Evolutionary conservation across 352 stramenopile genomes (phyloP).

Genomic region (Globisporangium echinulatum): DNA sequence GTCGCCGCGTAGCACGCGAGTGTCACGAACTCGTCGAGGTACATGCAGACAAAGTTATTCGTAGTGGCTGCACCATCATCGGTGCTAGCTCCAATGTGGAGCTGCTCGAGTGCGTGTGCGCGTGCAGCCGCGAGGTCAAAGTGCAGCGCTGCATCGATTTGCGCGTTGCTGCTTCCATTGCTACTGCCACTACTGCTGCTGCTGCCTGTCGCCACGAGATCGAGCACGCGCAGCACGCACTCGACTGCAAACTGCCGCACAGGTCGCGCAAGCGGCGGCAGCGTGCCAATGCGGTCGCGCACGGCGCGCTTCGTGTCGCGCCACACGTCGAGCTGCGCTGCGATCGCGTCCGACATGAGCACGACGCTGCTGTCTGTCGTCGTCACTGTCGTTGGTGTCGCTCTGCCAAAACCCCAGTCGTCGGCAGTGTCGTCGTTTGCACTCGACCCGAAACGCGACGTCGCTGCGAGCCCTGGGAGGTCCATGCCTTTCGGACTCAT

Average conservation of each 20-base stretch:
- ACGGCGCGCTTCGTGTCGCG: slow-evolving; percentile 62
- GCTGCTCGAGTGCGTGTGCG: slow-evolving; percentile 34
- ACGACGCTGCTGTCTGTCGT: slow-evolving; percentile 11
- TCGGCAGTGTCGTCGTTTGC: slow-evolving; percentile 2
- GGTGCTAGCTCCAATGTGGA: slow-evolving; percentile 3
- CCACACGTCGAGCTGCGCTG: slow-evolving; percentile 63
- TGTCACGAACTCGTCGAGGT: slow-evolving; percentile 84
- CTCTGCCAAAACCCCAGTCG: slow-evolving; percentile 1
- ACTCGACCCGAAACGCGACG: background rate
- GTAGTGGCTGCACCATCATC: slow-evolving; percentile 9
- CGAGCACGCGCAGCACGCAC: slow-evolving; percentile 71
- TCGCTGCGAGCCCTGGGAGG: slow-evolving; percentile 7
- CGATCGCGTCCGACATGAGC: slow-evolving; percentile 31
- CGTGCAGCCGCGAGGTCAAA: slow-evolving; percentile 63
- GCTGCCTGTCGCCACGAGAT: slow-evolving; percentile 29
- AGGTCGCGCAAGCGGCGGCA: slow-evolving; percentile 67
- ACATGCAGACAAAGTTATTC: slow-evolving; percentile 80
- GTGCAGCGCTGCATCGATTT: slow-evolving; percentile 33
- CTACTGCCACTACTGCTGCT: no score
- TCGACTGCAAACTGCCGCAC: slow-evolving; percentile 74
- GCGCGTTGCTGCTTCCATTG: background rate
- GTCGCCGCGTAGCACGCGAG: slow-evolving; percentile 74
- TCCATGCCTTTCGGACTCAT: slow-evolving; percentile 65
- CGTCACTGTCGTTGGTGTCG: background rate
- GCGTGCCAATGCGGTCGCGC: slow-evolving; percentile 41